These are phyloP conservation scores for Paecilomyces fulvus DNA, from an alignment of 2,329 filamentous ascomycete genomes.

Conservation along the genomic window DNA sequence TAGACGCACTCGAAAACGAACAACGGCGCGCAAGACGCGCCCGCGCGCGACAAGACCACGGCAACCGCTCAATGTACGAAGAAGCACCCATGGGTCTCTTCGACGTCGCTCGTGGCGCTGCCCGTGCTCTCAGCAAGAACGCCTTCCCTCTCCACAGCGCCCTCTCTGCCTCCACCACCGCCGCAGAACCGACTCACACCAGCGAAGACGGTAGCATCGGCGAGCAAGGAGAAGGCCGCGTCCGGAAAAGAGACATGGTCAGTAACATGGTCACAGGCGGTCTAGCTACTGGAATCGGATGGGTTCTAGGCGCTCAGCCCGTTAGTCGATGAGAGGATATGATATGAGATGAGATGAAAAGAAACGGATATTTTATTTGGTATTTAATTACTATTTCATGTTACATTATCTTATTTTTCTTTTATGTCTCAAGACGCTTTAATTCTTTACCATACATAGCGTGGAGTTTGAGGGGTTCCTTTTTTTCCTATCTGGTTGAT, in stretches of 20 bases:
- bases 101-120: slow-evolving; percentile 44
- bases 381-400: not conserved
- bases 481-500: too few species aligned
- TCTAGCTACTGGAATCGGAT: slow-evolving; percentile 54
- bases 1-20: slow-evolving; percentile 37
- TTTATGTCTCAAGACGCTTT: not conserved
- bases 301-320: slow-evolving; percentile 51
- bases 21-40: slow-evolving; percentile 29
- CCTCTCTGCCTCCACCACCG: slow-evolving; percentile 5
- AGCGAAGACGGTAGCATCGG: slow-evolving; percentile 7
- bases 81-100: slow-evolving; percentile 46
- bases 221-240: slow-evolving; percentile 21
- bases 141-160: slow-evolving; percentile 34
- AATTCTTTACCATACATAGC: not conserved
- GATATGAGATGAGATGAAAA: slow-evolving; percentile 3
- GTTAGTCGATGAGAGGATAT: slow-evolving; percentile 22
- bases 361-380: not conserved
- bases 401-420: not conserved
- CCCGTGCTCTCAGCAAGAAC: slow-evolving; percentile 40
- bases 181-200: too few species aligned
- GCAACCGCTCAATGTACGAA: slow-evolving; percentile 20
- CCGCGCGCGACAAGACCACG: slow-evolving; percentile 16
- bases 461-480: not conserved
- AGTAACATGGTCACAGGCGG: slow-evolving; percentile 57
- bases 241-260: slow-evolving; percentile 47